Evolutionary conservation across 257 asterid species (phyloP).

Genomic region (Solanum piurae): DNA sequence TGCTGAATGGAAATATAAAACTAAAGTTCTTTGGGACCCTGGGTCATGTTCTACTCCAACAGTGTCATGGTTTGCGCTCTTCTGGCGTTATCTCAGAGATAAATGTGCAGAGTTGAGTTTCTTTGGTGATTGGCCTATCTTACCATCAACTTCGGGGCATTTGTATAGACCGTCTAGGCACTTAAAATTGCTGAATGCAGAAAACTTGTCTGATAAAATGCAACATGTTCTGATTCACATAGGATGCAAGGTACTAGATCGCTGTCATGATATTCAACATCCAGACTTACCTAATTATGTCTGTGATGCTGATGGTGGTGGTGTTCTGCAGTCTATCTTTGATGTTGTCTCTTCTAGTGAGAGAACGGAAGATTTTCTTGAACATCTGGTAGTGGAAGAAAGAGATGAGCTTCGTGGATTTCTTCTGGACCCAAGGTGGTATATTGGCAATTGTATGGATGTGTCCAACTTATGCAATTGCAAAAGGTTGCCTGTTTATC

Average conservation of each 20-base stretch:
- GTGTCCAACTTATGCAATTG: slow-evolving; percentile 66
- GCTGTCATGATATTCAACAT: slow-evolving; percentile 46
- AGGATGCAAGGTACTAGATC: slow-evolving; percentile 72
- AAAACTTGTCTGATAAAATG: slow-evolving; percentile 56
- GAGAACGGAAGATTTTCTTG: slow-evolving; percentile 43
- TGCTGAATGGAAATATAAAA: slow-evolving; percentile 65
- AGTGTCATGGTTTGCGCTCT: slow-evolving; percentile 61
- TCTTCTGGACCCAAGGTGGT: slow-evolving; percentile 80
- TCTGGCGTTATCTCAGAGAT: slow-evolving; percentile 70
- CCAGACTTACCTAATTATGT: slow-evolving; percentile 60
- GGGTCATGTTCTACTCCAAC: slow-evolving; percentile 48
- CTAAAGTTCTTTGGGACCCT: slow-evolving; percentile 64
- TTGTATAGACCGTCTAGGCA: slow-evolving; percentile 57
- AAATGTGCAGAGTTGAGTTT: slow-evolving; percentile 53
- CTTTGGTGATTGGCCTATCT: slow-evolving; percentile 91
- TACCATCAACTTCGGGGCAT: slow-evolving; percentile 72
- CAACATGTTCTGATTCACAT: slow-evolving; percentile 55
- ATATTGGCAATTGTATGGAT: slow-evolving; percentile 56
- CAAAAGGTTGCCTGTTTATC: slow-evolving; percentile 85
- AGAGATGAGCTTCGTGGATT: slow-evolving; percentile 78
- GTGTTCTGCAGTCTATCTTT: slow-evolving; percentile 68
- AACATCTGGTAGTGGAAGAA: slow-evolving; percentile 58
- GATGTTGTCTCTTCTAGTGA: slow-evolving; percentile 54
- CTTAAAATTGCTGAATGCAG: slow-evolving; percentile 47
- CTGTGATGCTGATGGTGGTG: slow-evolving; percentile 57